Evolutionary conservation across 257 asterid species (phyloP).

Genomic region (Anisodus acutangulus): DNA sequence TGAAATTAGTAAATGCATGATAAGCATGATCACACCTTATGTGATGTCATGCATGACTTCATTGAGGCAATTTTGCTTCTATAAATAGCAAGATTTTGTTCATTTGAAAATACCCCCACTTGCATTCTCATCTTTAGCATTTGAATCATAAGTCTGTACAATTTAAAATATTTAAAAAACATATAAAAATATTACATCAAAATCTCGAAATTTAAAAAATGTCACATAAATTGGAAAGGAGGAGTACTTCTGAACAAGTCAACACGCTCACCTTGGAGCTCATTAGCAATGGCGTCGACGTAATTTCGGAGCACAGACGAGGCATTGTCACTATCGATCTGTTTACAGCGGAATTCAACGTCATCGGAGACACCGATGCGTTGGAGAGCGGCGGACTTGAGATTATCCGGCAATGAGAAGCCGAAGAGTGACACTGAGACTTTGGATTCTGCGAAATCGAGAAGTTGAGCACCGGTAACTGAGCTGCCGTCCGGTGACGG

Average conservation of each 20-base stretch:
- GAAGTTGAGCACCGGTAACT: slow-evolving; percentile 48
- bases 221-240: no score
- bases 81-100: no score
- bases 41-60: no score
- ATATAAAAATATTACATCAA: no score
- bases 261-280: slow-evolving; percentile 52
- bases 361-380: slow-evolving; percentile 46
- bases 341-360: slow-evolving; percentile 37
- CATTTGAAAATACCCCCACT: no score
- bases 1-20: no score
- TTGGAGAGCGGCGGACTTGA: slow-evolving; percentile 48
- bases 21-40: no score
- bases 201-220: no score
- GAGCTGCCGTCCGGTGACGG: slow-evolving; percentile 35
- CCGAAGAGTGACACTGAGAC: slow-evolving; percentile 49
- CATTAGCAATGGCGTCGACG: slow-evolving; percentile 51
- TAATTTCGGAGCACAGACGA: slow-evolving; percentile 42
- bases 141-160: no score
- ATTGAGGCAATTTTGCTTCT: no score
- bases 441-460: slow-evolving; percentile 55
- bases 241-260: slow-evolving; percentile 35
- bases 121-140: no score
- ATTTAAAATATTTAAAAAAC: no score
- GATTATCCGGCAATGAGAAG: slow-evolving; percentile 46
- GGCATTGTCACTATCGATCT: slow-evolving; percentile 51